Evolutionary conservation across 2,329 filamentous ascomycete genomes (phyloP).

Genomic region (Aureobasidium uvarum): DNA sequence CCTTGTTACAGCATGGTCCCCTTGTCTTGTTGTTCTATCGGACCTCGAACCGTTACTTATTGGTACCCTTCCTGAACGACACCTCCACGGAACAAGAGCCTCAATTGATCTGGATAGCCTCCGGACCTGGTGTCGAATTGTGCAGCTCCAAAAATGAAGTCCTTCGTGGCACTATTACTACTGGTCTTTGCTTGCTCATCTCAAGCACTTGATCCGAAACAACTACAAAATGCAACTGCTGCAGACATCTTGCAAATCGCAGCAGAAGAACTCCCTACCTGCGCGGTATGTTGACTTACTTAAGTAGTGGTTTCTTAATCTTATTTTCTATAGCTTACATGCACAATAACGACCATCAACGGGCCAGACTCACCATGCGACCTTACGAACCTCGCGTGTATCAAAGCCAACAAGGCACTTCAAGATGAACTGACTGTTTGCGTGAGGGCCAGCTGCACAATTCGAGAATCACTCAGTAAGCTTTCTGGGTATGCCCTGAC

Average conservation of each 20-base stretch:
- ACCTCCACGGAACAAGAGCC: not conserved
- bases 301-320: not conserved
- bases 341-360: slow-evolving; percentile 11
- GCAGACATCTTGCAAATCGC: slow-evolving; percentile 17
- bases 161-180: not conserved
- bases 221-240: not conserved
- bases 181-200: slow-evolving; percentile 18
- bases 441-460: slow-evolving; percentile 25
- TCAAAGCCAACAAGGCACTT: slow-evolving; percentile 28
- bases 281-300: not conserved
- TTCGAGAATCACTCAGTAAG: slow-evolving; percentile 4
- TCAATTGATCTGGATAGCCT: not conserved
- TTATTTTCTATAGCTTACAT: slow-evolving; percentile 7
- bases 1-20: not conserved
- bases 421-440: slow-evolving; percentile 27
- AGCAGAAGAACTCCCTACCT: slow-evolving; percentile 3
- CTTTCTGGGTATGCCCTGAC: not conserved
- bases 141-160: slow-evolving; percentile 6
- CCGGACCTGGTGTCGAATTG: not conserved
- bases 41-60: not conserved
- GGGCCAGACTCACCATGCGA: slow-evolving; percentile 29
- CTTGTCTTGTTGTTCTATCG: not conserved
- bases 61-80: not conserved
- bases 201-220: slow-evolving; percentile 2
- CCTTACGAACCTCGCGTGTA: slow-evolving; percentile 31